These are phyloP conservation scores for Karstenula rhodostoma DNA, from an alignment of 2,329 filamentous ascomycete species.

Conservation along the genomic window DNA sequence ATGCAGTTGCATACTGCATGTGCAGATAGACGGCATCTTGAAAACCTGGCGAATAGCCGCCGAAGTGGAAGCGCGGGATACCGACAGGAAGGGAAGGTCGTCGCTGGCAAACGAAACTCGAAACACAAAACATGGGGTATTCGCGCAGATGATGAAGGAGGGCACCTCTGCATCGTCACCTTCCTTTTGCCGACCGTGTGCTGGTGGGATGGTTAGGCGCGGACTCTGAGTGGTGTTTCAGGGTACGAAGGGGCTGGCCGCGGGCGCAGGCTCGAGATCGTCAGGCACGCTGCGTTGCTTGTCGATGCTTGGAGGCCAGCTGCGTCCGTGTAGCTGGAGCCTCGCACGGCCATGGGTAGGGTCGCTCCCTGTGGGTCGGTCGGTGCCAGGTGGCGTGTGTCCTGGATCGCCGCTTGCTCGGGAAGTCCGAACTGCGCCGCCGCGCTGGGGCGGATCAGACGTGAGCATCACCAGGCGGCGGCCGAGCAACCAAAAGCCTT, in stretches of 20 bases:
- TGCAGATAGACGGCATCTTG: not conserved
- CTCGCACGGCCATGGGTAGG: not conserved
- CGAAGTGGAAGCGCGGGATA: not conserved
- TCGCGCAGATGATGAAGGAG: not conserved
- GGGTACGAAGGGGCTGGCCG: not conserved
- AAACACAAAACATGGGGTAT: not conserved
- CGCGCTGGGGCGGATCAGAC: not conserved
- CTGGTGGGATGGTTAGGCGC: not conserved
- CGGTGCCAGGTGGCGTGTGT: not conserved
- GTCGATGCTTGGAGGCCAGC: not conserved
- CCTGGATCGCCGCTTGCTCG: not conserved
- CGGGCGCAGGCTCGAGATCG: not conserved
- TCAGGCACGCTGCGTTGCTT: not conserved
- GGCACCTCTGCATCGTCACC: not conserved
- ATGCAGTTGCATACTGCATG: not conserved
- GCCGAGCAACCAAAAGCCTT: too few species aligned
- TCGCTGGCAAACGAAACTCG: not conserved
- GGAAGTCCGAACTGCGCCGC: not conserved
- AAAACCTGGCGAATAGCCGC: not conserved
- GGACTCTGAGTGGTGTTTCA: not conserved
- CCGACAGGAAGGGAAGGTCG: not conserved
- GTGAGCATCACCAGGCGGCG: not conserved
- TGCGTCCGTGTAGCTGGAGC: not conserved
- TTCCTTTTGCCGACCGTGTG: slow-evolving; percentile 3
- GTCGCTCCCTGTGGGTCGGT: slow-evolving; percentile 1